phyloP scores from a whole-genome alignment of 2,329 filamentous ascomycete species.

The Didymella sp. region DNA sequence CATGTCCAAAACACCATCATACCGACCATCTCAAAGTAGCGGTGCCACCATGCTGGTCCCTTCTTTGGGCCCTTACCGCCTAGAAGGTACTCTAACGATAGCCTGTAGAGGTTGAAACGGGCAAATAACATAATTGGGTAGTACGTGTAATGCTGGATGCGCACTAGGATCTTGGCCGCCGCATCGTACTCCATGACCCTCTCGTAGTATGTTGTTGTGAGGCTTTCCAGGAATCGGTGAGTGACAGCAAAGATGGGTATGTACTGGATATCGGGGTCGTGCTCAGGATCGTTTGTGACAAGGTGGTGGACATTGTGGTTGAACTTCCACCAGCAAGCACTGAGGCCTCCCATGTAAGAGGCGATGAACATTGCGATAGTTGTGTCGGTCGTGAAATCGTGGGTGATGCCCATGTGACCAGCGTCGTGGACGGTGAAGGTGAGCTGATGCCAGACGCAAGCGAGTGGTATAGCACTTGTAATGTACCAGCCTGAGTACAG shows the following conservation, averaged over 20 bases:
- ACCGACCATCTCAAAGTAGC: constrained; percentile 68
- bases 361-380: constrained; percentile 89
- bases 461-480: constrained; percentile 77
- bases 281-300: constrained; percentile 92
- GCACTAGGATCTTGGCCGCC: constrained; percentile 65
- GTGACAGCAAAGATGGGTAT: constrained; percentile 73
- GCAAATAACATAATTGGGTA: constrained; percentile 72
- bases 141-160: constrained; percentile 70
- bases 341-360: constrained; percentile 87
- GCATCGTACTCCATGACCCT: constrained; percentile 69
- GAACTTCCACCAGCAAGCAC: constrained; percentile 95
- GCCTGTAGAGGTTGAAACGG: constrained; percentile 74
- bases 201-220: constrained; percentile 72
- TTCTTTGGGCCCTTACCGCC: constrained; percentile 62
- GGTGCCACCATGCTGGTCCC: constrained; percentile 71
- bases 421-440: constrained; percentile 95
- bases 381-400: constrained; percentile 82
- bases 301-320: constrained; percentile 98
- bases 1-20: constrained; percentile 71
- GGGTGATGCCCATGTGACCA: constrained; percentile 96
- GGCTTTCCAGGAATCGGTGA: constrained; percentile 68
- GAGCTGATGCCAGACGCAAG: constrained; percentile 90
- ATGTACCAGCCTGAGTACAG: constrained; percentile 54
- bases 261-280: constrained; percentile 91
- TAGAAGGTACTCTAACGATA: constrained; percentile 71